phyloP scores from a whole-genome alignment of 305 asterid genomes.

The Fraxinus velutina region DNA sequence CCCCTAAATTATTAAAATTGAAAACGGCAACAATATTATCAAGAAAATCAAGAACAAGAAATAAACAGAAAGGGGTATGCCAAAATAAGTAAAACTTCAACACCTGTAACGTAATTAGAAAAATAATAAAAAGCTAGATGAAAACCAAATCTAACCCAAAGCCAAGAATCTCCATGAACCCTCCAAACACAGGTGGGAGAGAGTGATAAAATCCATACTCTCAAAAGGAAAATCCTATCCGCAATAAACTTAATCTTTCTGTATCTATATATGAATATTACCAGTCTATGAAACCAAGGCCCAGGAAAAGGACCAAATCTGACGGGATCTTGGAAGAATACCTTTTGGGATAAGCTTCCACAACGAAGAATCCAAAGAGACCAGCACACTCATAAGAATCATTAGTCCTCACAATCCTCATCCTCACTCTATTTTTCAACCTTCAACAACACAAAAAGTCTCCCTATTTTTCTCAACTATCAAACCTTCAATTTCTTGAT shows the following conservation, averaged over 20 bases:
- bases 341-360: constrained; percentile 90
- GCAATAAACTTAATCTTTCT: background rate
- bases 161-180: constrained; percentile 41
- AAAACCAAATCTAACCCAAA: constrained; percentile 39
- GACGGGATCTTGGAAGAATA: constrained; percentile 84
- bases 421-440: constrained; percentile 6
- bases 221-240: background rate
- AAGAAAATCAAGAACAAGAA: constrained; percentile 8
- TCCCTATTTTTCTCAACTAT: background rate
- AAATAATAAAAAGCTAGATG: constrained; percentile 30
- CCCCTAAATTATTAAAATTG: constrained; percentile 14
- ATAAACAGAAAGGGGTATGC: background rate
- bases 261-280: constrained; percentile 28
- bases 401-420: constrained; percentile 53
- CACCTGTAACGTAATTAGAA: background rate
- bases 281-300: constrained; percentile 87
- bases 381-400: constrained; percentile 47
- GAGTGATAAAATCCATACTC: constrained; percentile 36
- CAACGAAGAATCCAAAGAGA: constrained; percentile 63
- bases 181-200: constrained; percentile 36
- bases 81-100: background rate
- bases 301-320: constrained; percentile 77
- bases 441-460: background rate
- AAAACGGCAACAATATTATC: background rate
- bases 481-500: background rate